Percentiles rank a stretch among this genome's conserved stretches.
phyloP scores from a whole-genome alignment of 495 filamentous ascomycete genomes.

The Apodospora peruviana region DNA sequence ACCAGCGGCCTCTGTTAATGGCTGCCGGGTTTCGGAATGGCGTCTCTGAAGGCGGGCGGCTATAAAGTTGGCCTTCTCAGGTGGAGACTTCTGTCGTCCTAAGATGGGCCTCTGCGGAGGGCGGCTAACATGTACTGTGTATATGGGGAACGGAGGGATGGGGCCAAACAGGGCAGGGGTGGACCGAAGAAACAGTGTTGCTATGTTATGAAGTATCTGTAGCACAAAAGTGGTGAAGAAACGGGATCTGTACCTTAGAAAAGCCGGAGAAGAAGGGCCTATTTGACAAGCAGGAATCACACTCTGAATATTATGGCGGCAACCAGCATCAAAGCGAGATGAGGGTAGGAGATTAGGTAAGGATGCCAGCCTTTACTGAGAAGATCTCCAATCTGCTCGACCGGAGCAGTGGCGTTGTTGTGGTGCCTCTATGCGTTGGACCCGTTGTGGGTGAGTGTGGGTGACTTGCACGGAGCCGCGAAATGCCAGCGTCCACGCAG shows the following conservation, averaged over 20 bases:
- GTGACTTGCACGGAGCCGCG: too few species aligned
- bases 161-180: not conserved
- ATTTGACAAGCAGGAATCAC: too few species aligned
- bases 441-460: too few species aligned
- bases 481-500: too few species aligned
- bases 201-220: too few species aligned
- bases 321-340: not conserved
- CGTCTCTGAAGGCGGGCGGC: conserved; percentile 47
- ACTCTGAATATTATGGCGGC: not conserved
- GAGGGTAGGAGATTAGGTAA: not conserved
- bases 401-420: not conserved
- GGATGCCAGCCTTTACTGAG: not conserved
- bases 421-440: too few species aligned
- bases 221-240: not conserved
- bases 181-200: not conserved
- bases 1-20: conserved; percentile 40
- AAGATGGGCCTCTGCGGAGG: conserved; percentile 24
- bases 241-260: not conserved
- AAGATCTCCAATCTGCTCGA: too few species aligned
- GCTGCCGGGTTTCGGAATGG: conserved; percentile 39
- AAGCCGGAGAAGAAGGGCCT: not conserved
- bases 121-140: conserved; percentile 32
- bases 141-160: conserved; percentile 10
- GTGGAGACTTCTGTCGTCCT: conserved; percentile 17
- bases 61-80: conserved; percentile 27